Evolutionary conservation across 2,329 filamentous ascomycete genomes (phyloP).

Genomic region (Polytolypa hystricis): DNA sequence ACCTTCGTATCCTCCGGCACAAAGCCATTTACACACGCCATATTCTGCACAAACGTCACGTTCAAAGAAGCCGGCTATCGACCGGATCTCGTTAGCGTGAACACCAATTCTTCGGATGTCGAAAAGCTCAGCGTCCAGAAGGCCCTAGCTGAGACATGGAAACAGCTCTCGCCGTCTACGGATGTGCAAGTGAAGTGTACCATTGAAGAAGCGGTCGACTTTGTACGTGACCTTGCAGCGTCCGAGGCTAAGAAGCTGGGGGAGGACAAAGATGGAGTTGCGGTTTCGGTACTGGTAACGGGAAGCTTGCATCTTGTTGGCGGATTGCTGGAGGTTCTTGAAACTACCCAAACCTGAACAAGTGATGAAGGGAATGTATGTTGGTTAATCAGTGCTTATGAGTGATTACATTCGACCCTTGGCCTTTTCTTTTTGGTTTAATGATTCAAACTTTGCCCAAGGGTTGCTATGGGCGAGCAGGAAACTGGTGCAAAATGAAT

Average conservation of each 20-base stretch:
- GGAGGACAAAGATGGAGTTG: slow-evolving; percentile 25
- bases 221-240: slow-evolving; percentile 39
- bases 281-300: slow-evolving; percentile 58
- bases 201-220: slow-evolving; percentile 57
- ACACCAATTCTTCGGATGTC: slow-evolving; percentile 48
- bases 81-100: slow-evolving; percentile 53
- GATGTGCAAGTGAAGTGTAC: slow-evolving; percentile 50
- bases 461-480: no score
- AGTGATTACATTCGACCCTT: no score
- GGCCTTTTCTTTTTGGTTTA: no score
- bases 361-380: no score
- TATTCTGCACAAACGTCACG: slow-evolving; percentile 73
- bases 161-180: slow-evolving; percentile 40
- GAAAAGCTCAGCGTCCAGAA: slow-evolving; percentile 54
- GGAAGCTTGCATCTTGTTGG: slow-evolving; percentile 80
- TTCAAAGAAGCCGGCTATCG: slow-evolving; percentile 50
- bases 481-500: no score
- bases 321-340: slow-evolving; percentile 62
- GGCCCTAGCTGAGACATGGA: slow-evolving; percentile 52
- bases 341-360: no score
- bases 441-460: no score
- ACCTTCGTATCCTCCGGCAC: slow-evolving; percentile 37
- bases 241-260: slow-evolving; percentile 19
- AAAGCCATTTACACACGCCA: slow-evolving; percentile 54
- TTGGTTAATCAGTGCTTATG: no score